Evolutionary conservation across 2,329 filamentous ascomycete species (phyloP).

Genomic region (Pyrenochaeta sp.): DNA sequence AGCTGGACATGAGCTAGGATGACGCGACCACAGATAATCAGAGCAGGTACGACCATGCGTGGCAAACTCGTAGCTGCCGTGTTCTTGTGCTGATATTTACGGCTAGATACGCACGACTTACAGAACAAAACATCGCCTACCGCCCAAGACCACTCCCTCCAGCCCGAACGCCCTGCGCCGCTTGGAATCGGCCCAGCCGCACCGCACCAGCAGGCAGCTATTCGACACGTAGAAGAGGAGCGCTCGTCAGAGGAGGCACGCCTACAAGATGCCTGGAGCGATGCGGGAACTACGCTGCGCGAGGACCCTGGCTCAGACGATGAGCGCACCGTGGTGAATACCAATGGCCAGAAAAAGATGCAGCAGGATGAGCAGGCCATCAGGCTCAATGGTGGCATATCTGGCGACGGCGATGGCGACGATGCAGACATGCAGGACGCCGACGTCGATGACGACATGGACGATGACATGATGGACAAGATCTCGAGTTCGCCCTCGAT

Average conservation of each 20-base stretch:
- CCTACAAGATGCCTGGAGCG: conserved; percentile 64
- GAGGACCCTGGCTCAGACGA: conserved; percentile 68
- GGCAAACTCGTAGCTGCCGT: not conserved
- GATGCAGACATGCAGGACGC: conserved; percentile 69
- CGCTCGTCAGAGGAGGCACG: conserved; percentile 73
- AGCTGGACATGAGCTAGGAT: conserved; percentile 53
- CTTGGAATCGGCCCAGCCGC: conserved; percentile 67
- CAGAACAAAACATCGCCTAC: conserved; percentile 85
- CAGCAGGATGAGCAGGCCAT: conserved; percentile 45
- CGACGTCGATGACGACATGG: conserved; percentile 73
- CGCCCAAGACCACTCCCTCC: conserved; percentile 78
- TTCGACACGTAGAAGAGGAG: conserved; percentile 82
- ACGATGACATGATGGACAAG: conserved; percentile 97
- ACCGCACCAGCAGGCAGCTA: conserved; percentile 84
- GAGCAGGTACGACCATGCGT: conserved; percentile 57
- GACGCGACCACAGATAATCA: conserved; percentile 65
- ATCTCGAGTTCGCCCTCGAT: conserved; percentile 99
- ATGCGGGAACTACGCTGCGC: conserved; percentile 45
- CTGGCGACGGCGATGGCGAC: conserved; percentile 47
- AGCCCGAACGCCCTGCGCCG: conserved; percentile 60
- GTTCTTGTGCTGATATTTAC: conserved; percentile 33
- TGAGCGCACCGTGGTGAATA: conserved; percentile 50
- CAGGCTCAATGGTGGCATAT: conserved; percentile 46
- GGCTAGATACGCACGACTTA: conserved; percentile 89
- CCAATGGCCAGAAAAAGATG: conserved; percentile 23